Evolutionary conservation across 2,329 filamentous ascomycete species (phyloP).

Genomic region (Coniochaeta ligniaria): DNA sequence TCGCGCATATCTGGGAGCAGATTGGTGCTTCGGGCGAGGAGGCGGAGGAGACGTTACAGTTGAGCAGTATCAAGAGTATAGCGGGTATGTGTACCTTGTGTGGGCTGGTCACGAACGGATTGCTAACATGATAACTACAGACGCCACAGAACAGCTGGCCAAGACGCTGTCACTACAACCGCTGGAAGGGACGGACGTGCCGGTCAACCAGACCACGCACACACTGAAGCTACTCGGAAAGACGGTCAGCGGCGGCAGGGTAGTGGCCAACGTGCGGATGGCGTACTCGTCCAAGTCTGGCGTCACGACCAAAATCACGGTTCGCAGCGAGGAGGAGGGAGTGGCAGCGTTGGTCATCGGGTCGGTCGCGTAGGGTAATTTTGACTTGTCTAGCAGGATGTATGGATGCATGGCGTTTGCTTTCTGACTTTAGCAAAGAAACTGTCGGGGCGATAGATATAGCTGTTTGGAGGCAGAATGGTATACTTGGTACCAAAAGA

Average conservation of each 20-base stretch:
- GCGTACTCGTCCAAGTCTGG: conserved; percentile 88
- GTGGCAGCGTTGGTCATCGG: conserved; percentile 79
- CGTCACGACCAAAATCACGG: conserved; percentile 91
- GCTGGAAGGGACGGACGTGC: conserved; percentile 88
- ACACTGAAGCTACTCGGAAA: conserved; percentile 95
- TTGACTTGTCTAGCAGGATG: not conserved
- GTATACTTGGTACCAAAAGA: not conserved
- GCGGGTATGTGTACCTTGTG: conserved; percentile 55
- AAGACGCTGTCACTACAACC: conserved; percentile 86
- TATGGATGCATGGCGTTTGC: not conserved
- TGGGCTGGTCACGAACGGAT: not conserved
- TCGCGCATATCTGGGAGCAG: conserved; percentile 93
- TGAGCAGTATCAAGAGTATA: conserved; percentile 86
- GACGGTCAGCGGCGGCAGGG: conserved; percentile 82
- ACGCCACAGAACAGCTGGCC: conserved; percentile 86
- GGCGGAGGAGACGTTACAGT: conserved; percentile 82
- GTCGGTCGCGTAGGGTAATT: conserved; percentile 62
- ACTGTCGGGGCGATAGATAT: not conserved
- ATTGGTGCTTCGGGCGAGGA: conserved; percentile 84
- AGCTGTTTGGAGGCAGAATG: not conserved
- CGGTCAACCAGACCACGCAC: conserved; percentile 82
- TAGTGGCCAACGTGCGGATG: conserved; percentile 85
- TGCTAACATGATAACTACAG: conserved; percentile 32
- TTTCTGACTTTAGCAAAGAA: not conserved
- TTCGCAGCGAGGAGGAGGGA: conserved; percentile 86